Base-by-base conservation (phyloP, 2,329 filamentous ascomycete genomes). In the Aphanoascus verrucosus region DNA sequence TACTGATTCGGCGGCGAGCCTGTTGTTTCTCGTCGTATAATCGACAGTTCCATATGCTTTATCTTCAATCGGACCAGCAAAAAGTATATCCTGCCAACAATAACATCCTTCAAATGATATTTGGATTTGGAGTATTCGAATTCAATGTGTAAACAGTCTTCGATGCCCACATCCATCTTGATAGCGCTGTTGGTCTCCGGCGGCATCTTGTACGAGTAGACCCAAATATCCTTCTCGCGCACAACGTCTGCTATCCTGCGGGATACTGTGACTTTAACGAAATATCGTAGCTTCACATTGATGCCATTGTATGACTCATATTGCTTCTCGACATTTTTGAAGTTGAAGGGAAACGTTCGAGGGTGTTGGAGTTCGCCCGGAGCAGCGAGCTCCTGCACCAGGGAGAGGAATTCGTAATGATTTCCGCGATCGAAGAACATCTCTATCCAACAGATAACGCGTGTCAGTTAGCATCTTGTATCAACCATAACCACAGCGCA, bases 361-460 rank as follows among this genome's bases (percentile, higher is more conserved):
- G 93, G 93, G 73, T 98, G 94, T 69, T 97, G 93, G 55, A 98
- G 85, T 76, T 98, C 93, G 70, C 93, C 93, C 1, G 93, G 93
- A 15, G 93, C 90, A 15, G 93, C 93, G 40, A 98, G 83, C 73
- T 98, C 93, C 72, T 97, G 94, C 63, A 93, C 91, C 28, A 97
- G 82, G 35, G 89, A 95, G 56, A 98, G 85, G 73, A 98, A 98
- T 74, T 98, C 93, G 77, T 98, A 95, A 75, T 97, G 93, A 70
- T 96, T 98, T 64, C 91, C 91, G 66, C 93, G 88, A 71, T 98
- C 93, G 72, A 95, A 98, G 80, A 97, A 98, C 93, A 98, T 98
- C 71, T 98, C 93, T 94, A 58, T 37, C 54, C 19, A 49, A 31
- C 34, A 44, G 2, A 46, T 28, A n/a, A 2, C 3, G 32, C 14